A percentile compares a stretch with the other conserved stretches of the same genome.
Evolutionary conservation across 306 rosid species (phyloP).

Genomic region (Begonia masoniana): DNA sequence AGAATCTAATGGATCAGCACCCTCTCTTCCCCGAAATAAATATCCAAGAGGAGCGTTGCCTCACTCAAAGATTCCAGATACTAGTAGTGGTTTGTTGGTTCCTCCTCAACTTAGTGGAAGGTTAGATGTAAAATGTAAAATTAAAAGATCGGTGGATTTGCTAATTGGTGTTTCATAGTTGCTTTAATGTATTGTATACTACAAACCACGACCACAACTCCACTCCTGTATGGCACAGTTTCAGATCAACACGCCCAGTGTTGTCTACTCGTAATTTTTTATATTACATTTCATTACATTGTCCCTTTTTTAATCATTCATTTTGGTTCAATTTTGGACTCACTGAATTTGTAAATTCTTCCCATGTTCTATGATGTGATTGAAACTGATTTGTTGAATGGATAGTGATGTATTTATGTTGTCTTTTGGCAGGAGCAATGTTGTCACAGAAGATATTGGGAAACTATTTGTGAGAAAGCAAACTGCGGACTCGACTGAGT

Average conservation of each 20-base stretch:
- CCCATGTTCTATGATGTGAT: neutral
- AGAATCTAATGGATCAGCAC: conserved; percentile 34
- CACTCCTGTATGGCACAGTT: too few relatives aligned
- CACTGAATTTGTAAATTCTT: neutral
- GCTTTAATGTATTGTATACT: conserved; percentile 1
- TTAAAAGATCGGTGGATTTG: neutral
- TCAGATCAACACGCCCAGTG: too few relatives aligned
- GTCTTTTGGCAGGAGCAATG: conserved; percentile 57
- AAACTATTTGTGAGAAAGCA: conserved; percentile 75
- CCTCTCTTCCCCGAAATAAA: conserved; percentile 43
- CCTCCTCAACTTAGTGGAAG: conserved; percentile 98
- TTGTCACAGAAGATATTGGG: conserved; percentile 86
- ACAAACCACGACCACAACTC: neutral
- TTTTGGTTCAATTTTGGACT: neutral
- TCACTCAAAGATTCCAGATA: conserved; percentile 68
- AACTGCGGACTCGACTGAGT: conserved; percentile 23
- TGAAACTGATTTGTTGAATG: neutral
- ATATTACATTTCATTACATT: neutral
- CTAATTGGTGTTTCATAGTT: neutral
- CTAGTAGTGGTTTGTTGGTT: conserved; percentile 37
- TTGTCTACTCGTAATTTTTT: neutral
- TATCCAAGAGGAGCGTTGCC: conserved; percentile 58
- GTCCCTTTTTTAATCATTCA: neutral
- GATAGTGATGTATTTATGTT: conserved; percentile 11
- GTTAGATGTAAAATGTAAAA: conserved; percentile 25